Evolutionary conservation across 306 rosid species (phyloP).

Genomic region (Prinsepia uniflora): DNA sequence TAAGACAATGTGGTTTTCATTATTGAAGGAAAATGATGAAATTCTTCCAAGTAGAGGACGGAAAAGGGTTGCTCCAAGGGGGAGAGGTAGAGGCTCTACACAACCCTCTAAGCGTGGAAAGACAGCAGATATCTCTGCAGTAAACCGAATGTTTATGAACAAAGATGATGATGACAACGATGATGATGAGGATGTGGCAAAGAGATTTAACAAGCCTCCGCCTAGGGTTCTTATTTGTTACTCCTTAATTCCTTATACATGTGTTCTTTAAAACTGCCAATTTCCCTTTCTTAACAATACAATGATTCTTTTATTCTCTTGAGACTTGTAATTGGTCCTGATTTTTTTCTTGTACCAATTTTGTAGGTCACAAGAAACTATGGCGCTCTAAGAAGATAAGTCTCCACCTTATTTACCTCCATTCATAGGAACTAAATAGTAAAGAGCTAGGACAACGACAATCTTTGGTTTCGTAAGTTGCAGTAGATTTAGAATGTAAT

Average conservation of each 20-base stretch:
- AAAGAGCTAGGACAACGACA: neutral
- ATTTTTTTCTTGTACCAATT: conserved; percentile 15
- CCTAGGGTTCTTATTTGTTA: conserved; percentile 54
- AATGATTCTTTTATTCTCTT: neutral
- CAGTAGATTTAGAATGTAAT: neutral
- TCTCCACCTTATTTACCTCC: neutral
- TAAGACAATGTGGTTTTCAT: conserved; percentile 10
- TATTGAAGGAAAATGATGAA: conserved; percentile 66
- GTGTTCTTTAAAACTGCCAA: neutral
- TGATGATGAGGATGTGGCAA: conserved; percentile 41
- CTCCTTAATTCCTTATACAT: neutral
- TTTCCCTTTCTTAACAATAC: too few species aligned
- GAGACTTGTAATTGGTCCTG: neutral
- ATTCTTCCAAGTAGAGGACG: conserved; percentile 46
- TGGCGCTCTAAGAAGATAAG: conserved; percentile 81
- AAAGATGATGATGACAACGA: conserved; percentile 59
- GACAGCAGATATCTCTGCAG: conserved; percentile 55
- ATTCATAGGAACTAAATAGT: neutral
- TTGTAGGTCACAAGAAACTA: conserved; percentile 79
- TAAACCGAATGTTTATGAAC: conserved; percentile 60
- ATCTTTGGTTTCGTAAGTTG: neutral
- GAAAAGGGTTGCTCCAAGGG: conserved; percentile 81
- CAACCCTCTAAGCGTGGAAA: conserved; percentile 78
- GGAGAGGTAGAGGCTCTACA: conserved; percentile 78
- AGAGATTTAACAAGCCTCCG: conserved; percentile 61